phyloP scores from a whole-genome alignment of 2,329 filamentous ascomycete species.

The Proliferodiscus dingleyae region DNA sequence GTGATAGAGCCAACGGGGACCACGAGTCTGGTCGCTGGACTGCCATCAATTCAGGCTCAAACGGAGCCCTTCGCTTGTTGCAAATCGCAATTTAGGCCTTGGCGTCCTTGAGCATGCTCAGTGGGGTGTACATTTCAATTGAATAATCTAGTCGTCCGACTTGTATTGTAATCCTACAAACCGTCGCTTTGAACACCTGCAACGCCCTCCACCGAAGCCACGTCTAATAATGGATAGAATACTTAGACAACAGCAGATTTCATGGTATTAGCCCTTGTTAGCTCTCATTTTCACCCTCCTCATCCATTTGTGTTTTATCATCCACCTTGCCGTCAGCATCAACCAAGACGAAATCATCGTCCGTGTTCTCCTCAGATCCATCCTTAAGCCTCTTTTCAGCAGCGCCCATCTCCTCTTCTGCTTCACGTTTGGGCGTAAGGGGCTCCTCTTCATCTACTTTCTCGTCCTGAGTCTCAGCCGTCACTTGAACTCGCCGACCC shows the following conservation, averaged over 20 bases:
- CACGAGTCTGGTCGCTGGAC: neutral
- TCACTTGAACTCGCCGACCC: conserved; percentile 43
- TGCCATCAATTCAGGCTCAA: conserved; percentile 7
- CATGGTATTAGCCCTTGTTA: conserved; percentile 14
- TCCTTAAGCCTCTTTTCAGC: conserved; percentile 47
- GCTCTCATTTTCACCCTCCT: conserved; percentile 18
- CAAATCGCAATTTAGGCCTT: conserved; percentile 17
- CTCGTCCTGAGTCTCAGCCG: conserved; percentile 23
- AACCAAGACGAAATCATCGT: conserved; percentile 12
- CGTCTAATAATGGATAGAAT: neutral
- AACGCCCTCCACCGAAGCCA: conserved; percentile 1
- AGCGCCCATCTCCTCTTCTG: conserved; percentile 41
- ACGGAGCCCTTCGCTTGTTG: conserved; percentile 7
- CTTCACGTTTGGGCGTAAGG: conserved; percentile 50
- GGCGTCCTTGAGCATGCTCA: conserved; percentile 7
- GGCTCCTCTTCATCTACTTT: conserved; percentile 28
- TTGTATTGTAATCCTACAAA: neutral
- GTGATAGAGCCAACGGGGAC: neutral
- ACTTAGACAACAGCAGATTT: conserved; percentile 19
- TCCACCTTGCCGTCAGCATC: conserved; percentile 20
- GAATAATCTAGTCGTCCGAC: neutral
- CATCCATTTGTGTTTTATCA: conserved; percentile 13
- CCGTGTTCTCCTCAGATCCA: conserved; percentile 25
- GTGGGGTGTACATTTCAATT: neutral
- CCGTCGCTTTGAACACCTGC: neutral